Evolutionary conservation across 2,329 filamentous ascomycete genomes (phyloP).

Genomic region (Fonsecaea monophora): DNA sequence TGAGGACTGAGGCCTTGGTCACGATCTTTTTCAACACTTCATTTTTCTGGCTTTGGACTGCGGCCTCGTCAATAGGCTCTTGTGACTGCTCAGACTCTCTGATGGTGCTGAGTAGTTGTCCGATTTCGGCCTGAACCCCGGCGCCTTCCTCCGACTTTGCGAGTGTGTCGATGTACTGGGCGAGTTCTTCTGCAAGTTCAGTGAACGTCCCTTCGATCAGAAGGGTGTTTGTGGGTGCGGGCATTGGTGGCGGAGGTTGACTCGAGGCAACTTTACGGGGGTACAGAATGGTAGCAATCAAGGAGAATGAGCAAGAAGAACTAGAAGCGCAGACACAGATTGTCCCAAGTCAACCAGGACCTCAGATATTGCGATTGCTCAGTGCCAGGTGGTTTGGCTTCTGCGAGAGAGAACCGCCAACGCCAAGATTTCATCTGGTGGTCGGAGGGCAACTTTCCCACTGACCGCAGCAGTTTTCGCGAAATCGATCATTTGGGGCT

Average conservation of each 20-base stretch:
- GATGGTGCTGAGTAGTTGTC: conserved; percentile 68
- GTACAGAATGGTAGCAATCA: neutral
- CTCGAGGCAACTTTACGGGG: neutral
- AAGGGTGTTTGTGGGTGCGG: conserved; percentile 66
- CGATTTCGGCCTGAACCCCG: conserved; percentile 66
- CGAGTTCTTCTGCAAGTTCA: conserved; percentile 92
- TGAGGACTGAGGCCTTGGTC: conserved; percentile 76
- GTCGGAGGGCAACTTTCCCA: neutral
- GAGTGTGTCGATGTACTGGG: conserved; percentile 86
- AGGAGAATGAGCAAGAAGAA: neutral
- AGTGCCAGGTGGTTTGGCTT: conserved; percentile 9
- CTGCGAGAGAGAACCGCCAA: conserved; percentile 1
- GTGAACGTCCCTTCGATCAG: conserved; percentile 90
- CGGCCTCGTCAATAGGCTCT: conserved; percentile 49
- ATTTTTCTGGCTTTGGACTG: conserved; percentile 67
- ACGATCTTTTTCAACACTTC: conserved; percentile 90
- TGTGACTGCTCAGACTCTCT: conserved; percentile 61
- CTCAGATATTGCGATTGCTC: neutral
- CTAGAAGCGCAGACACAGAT: neutral
- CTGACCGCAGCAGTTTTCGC: neutral
- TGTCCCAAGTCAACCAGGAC: neutral
- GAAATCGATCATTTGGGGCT: neutral
- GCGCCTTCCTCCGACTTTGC: conserved; percentile 68
- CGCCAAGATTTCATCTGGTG: conserved; percentile 3
- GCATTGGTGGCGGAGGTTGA: conserved; percentile 53